phyloP scores from a whole-genome alignment of 2,329 filamentous ascomycete species.

The Cladorrhinum sp. region DNA sequence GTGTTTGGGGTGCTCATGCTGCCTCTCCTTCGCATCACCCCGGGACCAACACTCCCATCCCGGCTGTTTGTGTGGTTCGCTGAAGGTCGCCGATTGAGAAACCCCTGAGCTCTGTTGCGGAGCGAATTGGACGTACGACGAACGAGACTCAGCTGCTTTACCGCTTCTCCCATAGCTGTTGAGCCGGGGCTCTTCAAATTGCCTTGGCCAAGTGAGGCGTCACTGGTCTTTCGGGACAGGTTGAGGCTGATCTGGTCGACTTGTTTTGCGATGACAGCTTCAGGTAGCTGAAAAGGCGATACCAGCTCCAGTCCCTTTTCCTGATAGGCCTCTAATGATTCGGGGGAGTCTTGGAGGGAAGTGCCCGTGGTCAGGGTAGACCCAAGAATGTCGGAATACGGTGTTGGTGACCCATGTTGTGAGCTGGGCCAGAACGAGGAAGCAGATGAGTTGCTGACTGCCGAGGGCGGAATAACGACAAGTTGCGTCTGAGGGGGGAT shows the following conservation, averaged over 20 bases:
- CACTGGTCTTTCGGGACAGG: slow-evolving; percentile 57
- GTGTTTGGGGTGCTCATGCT: slow-evolving; percentile 67
- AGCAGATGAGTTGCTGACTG: slow-evolving; percentile 54
- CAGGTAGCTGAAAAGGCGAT: slow-evolving; percentile 66
- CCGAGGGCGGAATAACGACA: slow-evolving; percentile 47
- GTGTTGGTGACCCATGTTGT: slow-evolving; percentile 54
- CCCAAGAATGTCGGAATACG: slow-evolving; percentile 52
- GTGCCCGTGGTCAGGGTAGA: slow-evolving; percentile 51
- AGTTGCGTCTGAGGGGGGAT: slow-evolving; percentile 38
- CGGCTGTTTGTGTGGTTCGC: slow-evolving; percentile 73
- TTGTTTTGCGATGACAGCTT: slow-evolving; percentile 49
- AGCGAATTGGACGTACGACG: slow-evolving; percentile 75
- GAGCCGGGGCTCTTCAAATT: slow-evolving; percentile 48
- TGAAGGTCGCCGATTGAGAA: slow-evolving; percentile 69
- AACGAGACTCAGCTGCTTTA: slow-evolving; percentile 60
- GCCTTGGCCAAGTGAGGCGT: slow-evolving; percentile 62
- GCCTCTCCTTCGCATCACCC: slow-evolving; percentile 72
- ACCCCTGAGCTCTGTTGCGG: slow-evolving; percentile 29
- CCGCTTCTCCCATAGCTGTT: slow-evolving; percentile 51
- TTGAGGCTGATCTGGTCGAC: slow-evolving; percentile 2
- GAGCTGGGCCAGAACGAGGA: slow-evolving; percentile 56
- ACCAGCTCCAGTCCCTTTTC: slow-evolving; percentile 53
- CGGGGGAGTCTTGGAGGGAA: slow-evolving; percentile 66
- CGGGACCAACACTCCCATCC: slow-evolving; percentile 85
- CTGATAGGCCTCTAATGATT: slow-evolving; percentile 58